A percentile compares a stretch with the other conserved stretches of the same genome.
phyloP scores from a whole-genome alignment of 1,284 basidiomycete genomes.

The Ganoderma multipileum region DNA sequence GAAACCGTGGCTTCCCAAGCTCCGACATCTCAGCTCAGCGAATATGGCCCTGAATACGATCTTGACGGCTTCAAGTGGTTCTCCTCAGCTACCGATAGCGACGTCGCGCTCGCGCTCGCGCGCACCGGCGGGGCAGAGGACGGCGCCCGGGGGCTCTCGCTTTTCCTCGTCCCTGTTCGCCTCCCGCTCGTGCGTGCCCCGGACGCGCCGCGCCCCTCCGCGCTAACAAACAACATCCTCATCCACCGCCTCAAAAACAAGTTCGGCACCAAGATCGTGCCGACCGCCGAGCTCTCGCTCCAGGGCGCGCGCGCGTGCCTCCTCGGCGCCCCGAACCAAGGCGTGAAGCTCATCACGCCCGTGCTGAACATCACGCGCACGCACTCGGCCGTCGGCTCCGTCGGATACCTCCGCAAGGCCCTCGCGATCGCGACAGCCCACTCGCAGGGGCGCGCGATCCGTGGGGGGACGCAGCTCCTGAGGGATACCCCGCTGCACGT shows the following conservation, averaged over 20 bases:
- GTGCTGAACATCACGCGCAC: conserved; percentile 81
- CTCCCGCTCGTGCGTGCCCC: conserved; percentile 54
- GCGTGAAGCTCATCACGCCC: conserved; percentile 72
- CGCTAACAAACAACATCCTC: conserved; percentile 71
- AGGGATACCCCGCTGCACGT: conserved; percentile 66
- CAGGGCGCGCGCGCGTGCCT: conserved; percentile 69
- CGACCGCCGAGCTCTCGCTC: conserved; percentile 80
- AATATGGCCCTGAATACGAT: conserved; percentile 59
- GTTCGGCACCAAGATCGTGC: conserved; percentile 78
- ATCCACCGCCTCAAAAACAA: conserved; percentile 83
- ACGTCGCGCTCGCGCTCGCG: conserved; percentile 75
- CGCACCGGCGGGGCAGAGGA: conserved; percentile 61
- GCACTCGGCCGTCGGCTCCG: conserved; percentile 67
- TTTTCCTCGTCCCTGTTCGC: conserved; percentile 75
- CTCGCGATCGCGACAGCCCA: conserved; percentile 71
- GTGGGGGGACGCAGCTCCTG: conserved; percentile 57
- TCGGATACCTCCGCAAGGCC: conserved; percentile 66
- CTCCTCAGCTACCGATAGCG: conserved; percentile 81
- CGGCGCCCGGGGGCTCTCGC: conserved; percentile 70
- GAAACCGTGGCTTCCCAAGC: conserved; percentile 67
- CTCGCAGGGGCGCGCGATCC: conserved; percentile 62
- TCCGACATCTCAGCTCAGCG: conserved; percentile 34
- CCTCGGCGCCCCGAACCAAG: conserved; percentile 67
- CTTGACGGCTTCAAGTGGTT: conserved; percentile 86
- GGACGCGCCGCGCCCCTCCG: conserved; percentile 47